Evolutionary conservation across 139 green algal species (phyloP).

Genomic region (Ettlia oleoabundans): DNA sequence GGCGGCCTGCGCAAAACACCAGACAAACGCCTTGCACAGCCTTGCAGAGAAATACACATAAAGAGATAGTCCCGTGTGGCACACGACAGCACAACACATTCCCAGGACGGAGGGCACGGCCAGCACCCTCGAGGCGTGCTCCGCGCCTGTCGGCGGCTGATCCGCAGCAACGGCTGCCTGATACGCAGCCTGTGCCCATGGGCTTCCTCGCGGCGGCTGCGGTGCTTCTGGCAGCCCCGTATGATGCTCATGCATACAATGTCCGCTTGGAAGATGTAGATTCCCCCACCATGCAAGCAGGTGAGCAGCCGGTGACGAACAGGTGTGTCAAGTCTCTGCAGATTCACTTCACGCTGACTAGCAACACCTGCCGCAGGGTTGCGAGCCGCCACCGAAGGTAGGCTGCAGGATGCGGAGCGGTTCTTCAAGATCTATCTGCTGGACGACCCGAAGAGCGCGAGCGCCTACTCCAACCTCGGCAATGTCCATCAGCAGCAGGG

Average conservation of each 20-base stretch:
- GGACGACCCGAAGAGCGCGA: background rate
- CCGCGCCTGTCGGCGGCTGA: too few species aligned
- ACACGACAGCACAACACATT: too few species aligned
- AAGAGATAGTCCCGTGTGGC: too few species aligned
- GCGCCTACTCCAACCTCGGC: constrained; percentile 24
- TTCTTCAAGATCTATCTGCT: constrained; percentile 50
- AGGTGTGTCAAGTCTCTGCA: background rate
- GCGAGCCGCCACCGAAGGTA: constrained; percentile 19
- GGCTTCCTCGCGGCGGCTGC: constrained; percentile 4
- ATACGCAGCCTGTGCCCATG: too few species aligned
- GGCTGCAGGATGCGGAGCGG: constrained; percentile 32
- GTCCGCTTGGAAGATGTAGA: constrained; percentile 47
- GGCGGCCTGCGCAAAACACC: too few species aligned
- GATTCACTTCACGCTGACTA: background rate
- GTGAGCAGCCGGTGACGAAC: background rate
- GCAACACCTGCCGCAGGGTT: constrained; percentile 1
- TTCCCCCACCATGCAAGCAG: constrained; percentile 29
- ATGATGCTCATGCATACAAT: constrained; percentile 11
- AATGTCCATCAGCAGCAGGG: constrained; percentile 48
- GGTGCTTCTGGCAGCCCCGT: background rate
- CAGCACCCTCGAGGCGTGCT: too few species aligned
- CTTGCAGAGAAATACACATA: too few species aligned
- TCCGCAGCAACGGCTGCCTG: too few species aligned
- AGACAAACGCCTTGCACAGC: too few species aligned
- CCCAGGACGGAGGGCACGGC: too few species aligned